Base-by-base conservation (phyloP, 805 yeast genomes). In the Pichia cephalocereana region DNA sequence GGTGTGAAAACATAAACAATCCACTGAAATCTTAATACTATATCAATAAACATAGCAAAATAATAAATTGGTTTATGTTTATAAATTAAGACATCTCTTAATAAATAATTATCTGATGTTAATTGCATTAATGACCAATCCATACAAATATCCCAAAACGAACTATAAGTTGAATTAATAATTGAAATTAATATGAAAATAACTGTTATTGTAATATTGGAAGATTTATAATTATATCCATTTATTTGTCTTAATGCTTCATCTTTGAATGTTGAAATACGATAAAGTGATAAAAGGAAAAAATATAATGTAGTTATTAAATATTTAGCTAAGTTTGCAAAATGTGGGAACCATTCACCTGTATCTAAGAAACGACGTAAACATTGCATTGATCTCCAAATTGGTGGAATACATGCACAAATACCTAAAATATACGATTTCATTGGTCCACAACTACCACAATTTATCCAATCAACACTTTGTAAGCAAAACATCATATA, bases 281-380 rank as follows among this genome's bases (percentile, higher is more conserved):
- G 77, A 63, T 86, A 90, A 18, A 83, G 66, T 67, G 95, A 84
- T 56, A 93, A 70, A 8, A 81, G 68, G 57, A 80, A 77, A 64
- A 86, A 82, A 63, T 86, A 88, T 17, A 75, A 57, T 3, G 86
- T 74, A 2, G 90, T 75, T 30, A 83, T 66, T 1, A 75, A 58
- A 63, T 91, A 93, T 64, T 93, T 93, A 32, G 72, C 57, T 70
- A 87, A 85, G 58, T 93, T 93, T 10, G 96, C 90, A 52, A 91
- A 67, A 72, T 93, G 99, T 0, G 99, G 99, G 62, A 93, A 93
- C 85, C 90, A 83, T 58, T 90, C 96, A 2, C 95, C 91, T 0
- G 97, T 84, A 61, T 93, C 99, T 27, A 81, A 77, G 61, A 75
- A 93, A 74, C 99, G 93, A 57, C 99, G 71, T 34, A 84, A 62